These are phyloP conservation scores for Caloboletus firmus DNA, from an alignment of 1,284 basidiomycete species.

Conservation along the genomic window DNA sequence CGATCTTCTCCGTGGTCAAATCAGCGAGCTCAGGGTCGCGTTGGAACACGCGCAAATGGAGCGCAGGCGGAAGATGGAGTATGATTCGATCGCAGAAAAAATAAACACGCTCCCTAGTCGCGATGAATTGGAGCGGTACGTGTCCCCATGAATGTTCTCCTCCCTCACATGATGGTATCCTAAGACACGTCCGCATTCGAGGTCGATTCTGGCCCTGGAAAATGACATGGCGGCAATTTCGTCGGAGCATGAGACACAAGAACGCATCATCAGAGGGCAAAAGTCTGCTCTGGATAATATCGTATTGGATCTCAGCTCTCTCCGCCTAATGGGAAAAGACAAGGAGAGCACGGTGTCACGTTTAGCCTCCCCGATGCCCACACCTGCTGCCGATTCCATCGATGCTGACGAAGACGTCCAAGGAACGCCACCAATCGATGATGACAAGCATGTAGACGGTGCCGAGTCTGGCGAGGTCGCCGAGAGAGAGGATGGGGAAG, in stretches of 20 bases:
- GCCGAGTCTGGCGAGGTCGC: slow-evolving; percentile 37
- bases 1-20: slow-evolving; percentile 60
- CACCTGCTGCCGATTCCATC: slow-evolving; percentile 49
- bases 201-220: slow-evolving; percentile 67
- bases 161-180: neutral
- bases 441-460: slow-evolving; percentile 43
- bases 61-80: slow-evolving; percentile 76
- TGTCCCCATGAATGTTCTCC: slow-evolving; percentile 14
- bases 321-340: slow-evolving; percentile 68
- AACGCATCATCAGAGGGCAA: slow-evolving; percentile 62
- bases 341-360: slow-evolving; percentile 45
- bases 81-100: slow-evolving; percentile 78
- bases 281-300: slow-evolving; percentile 66
- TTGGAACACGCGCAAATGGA: slow-evolving; percentile 76
- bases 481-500: slow-evolving; percentile 40
- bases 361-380: slow-evolving; percentile 43
- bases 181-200: slow-evolving; percentile 30
- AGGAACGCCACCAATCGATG: slow-evolving; percentile 32
- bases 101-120: slow-evolving; percentile 74
- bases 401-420: slow-evolving; percentile 28
- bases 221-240: slow-evolving; percentile 75
- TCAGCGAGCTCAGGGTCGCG: slow-evolving; percentile 69
- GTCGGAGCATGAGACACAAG: slow-evolving; percentile 70
- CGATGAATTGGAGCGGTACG: slow-evolving; percentile 70
- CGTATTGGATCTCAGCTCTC: slow-evolving; percentile 56